These are phyloP conservation scores for Vanderwaltozyma yarrowii DNA, from an alignment of 805 yeast species.

Conservation along the genomic window DNA sequence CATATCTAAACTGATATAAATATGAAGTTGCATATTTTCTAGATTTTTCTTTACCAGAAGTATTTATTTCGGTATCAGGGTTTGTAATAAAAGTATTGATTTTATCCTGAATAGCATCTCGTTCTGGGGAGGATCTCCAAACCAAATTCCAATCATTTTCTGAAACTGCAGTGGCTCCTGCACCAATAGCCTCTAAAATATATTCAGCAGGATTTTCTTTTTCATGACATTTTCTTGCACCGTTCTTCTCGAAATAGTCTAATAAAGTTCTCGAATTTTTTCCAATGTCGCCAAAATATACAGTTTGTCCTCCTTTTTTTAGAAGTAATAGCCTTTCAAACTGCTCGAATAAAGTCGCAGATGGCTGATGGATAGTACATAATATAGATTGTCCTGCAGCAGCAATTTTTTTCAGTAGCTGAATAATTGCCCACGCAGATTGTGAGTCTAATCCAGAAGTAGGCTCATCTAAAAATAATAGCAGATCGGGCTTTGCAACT, in stretches of 20 bases:
- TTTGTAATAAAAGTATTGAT: slow-evolving; percentile 37
- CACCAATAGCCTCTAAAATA: slow-evolving; percentile 59
- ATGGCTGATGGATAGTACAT: slow-evolving; percentile 64
- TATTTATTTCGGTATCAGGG: neutral
- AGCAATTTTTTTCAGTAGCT: slow-evolving; percentile 47
- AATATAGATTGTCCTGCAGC: slow-evolving; percentile 57
- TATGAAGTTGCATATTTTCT: slow-evolving; percentile 18
- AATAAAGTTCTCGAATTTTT: slow-evolving; percentile 42
- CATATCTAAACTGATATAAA: slow-evolving; percentile 27
- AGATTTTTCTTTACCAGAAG: neutral
- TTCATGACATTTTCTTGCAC: slow-evolving; percentile 49
- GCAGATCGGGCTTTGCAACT: slow-evolving; percentile 49
- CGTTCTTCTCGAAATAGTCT: slow-evolving; percentile 52
- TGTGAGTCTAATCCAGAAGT: slow-evolving; percentile 54
- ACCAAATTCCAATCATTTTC: slow-evolving; percentile 44
- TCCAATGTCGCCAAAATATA: slow-evolving; percentile 60
- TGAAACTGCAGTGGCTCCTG: slow-evolving; percentile 56
- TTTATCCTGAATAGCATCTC: slow-evolving; percentile 30
- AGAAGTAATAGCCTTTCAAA: slow-evolving; percentile 52
- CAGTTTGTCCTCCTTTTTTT: slow-evolving; percentile 62
- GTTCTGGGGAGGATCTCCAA: slow-evolving; percentile 40
- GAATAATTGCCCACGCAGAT: slow-evolving; percentile 51
- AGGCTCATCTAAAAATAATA: slow-evolving; percentile 53
- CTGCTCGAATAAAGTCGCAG: slow-evolving; percentile 50
- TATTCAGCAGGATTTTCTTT: slow-evolving; percentile 62